Evolutionary conservation across 2,329 filamentous ascomycete genomes (phyloP).

Genomic region (Zasmidium citrigriseum): DNA sequence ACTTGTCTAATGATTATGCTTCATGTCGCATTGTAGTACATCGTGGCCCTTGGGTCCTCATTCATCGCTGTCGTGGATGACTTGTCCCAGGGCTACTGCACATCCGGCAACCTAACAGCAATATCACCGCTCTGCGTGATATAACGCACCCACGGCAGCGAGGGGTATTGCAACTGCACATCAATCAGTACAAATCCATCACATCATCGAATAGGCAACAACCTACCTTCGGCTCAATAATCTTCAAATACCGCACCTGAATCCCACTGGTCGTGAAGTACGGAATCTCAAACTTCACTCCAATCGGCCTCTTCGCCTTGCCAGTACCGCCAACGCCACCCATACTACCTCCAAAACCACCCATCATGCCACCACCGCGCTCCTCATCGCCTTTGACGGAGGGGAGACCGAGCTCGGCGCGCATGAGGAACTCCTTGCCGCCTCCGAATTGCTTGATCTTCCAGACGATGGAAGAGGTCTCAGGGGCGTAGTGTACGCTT

Average conservation of each 20-base stretch:
- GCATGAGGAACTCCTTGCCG: slow-evolving; percentile 98
- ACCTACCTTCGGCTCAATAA: slow-evolving; percentile 94
- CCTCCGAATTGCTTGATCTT: slow-evolving; percentile 99
- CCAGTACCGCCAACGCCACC: slow-evolving; percentile 81
- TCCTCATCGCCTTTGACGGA: slow-evolving; percentile 95
- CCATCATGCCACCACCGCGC: slow-evolving; percentile 89
- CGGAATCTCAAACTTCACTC: slow-evolving; percentile 99
- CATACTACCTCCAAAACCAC: slow-evolving; percentile 95
- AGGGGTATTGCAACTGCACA: slow-evolving; percentile 94
- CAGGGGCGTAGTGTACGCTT: slow-evolving; percentile 93
- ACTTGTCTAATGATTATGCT: too few species aligned
- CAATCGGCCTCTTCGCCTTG: slow-evolving; percentile 95
- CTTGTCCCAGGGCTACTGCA: too few species aligned
- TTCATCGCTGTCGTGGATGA: too few species aligned
- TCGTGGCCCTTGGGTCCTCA: too few species aligned
- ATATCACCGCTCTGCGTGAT: slow-evolving; percentile 98
- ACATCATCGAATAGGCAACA: neutral
- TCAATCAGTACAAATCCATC: slow-evolving; percentile 4
- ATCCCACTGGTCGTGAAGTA: slow-evolving; percentile 99
- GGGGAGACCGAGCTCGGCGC: slow-evolving; percentile 89
- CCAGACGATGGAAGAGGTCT: slow-evolving; percentile 97
- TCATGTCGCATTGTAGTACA: too few species aligned
- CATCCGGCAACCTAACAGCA: slow-evolving; percentile 90
- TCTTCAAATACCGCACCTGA: slow-evolving; percentile 97
- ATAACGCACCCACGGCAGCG: slow-evolving; percentile 95